Conservation (phyloP, 305 asterid species). For the Fraxinus paxiana region DNA sequence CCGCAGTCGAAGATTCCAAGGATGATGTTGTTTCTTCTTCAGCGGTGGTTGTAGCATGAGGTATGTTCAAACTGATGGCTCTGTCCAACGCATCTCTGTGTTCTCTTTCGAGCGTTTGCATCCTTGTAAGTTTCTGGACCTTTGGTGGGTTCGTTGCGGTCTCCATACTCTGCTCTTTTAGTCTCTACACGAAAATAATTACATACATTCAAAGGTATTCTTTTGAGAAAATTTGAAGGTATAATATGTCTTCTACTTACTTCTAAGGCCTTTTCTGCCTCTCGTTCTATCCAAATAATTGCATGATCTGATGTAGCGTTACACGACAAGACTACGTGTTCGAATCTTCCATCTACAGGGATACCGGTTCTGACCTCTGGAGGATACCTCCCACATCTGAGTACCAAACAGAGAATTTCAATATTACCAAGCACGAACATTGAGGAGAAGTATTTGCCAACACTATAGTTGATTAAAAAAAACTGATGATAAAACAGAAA, state of each 20-base stretch:
- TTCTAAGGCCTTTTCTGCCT: constrained; percentile 70
- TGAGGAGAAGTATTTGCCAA: not conserved
- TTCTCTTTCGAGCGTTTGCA: constrained; percentile 62
- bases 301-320: constrained; percentile 92
- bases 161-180: constrained; percentile 44
- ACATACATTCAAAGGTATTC: not conserved
- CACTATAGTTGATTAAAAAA: not conserved
- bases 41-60: constrained; percentile 51
- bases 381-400: constrained; percentile 89
- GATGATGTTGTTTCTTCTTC: constrained; percentile 41
- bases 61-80: constrained; percentile 80
- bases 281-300: constrained; percentile 86
- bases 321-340: constrained; percentile 86
- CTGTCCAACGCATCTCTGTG: constrained; percentile 88
- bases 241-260: constrained; percentile 40
- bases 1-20: constrained; percentile 23
- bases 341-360: constrained; percentile 94
- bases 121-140: constrained; percentile 57
- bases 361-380: constrained; percentile 93
- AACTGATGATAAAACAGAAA: not conserved
- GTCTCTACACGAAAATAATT: constrained; percentile 36
- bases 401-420: constrained; percentile 16
- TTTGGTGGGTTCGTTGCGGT: constrained; percentile 57
- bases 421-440: not conserved
- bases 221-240: not conserved